These are phyloP conservation scores for baker's yeast (Saccharomyces cerevisiae) DNA, from an alignment of 805 yeast genomes.

Conservation along the genomic window DNA sequence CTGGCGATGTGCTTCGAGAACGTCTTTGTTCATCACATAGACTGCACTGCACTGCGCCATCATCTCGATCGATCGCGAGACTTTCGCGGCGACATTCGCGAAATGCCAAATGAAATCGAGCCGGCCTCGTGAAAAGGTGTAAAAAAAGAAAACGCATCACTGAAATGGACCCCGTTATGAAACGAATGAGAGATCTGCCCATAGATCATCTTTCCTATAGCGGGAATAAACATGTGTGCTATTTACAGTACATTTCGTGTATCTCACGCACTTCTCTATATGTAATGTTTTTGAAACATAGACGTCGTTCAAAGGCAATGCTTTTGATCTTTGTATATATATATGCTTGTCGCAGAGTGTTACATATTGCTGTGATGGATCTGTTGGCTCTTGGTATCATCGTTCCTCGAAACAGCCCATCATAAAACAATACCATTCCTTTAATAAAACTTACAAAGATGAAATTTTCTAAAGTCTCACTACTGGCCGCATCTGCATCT, in stretches of 20 bases:
- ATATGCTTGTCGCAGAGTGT: background rate
- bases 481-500: slow-evolving; percentile 13
- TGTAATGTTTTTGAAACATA: background rate
- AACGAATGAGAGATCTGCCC: background rate
- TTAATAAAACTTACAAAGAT: slow-evolving; percentile 3
- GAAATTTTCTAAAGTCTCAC: slow-evolving; percentile 20
- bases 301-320: background rate
- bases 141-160: background rate
- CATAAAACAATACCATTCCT: background rate
- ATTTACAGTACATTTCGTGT: background rate
- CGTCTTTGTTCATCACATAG: background rate
- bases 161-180: background rate
- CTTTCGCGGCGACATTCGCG: background rate
- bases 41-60: background rate
- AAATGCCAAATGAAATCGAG: background rate
- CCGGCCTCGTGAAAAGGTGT: background rate
- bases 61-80: background rate
- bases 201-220: background rate
- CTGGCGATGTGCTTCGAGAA: background rate
- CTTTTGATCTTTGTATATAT: background rate
- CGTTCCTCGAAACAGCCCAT: background rate
- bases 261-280: background rate
- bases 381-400: background rate
- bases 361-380: background rate
- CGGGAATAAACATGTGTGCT: background rate